phyloP scores from a whole-genome alignment of 768 basidiomycete species.

The Pluteus cervinus region DNA sequence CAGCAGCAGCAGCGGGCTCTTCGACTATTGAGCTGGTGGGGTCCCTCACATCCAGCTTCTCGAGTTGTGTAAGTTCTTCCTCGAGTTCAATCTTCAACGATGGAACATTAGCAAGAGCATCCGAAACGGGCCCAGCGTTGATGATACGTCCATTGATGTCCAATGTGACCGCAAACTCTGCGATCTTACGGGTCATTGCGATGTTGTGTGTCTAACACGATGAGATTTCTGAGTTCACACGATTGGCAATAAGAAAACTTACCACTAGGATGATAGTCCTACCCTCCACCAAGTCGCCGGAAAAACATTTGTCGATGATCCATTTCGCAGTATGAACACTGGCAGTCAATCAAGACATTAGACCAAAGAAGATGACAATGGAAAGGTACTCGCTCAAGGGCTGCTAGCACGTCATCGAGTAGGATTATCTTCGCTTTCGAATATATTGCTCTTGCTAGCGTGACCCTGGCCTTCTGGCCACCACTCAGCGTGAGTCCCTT shows the following conservation, averaged over 20 bases:
- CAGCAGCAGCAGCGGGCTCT: conserved; percentile 17
- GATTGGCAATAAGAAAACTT: conserved; percentile 10
- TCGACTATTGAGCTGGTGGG: too few species aligned
- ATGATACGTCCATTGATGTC: conserved; percentile 46
- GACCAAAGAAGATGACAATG: not conserved
- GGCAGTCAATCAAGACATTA: not conserved
- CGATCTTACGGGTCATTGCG: conserved; percentile 42
- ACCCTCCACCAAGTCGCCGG: conserved; percentile 67
- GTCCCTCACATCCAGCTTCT: conserved; percentile 22
- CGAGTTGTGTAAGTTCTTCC: conserved; percentile 21
- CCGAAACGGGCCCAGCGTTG: conserved; percentile 41
- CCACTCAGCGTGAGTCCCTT: conserved; percentile 52
- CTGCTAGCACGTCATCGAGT: conserved; percentile 68
- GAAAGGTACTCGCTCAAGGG: conserved; percentile 38
- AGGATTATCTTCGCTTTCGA: conserved; percentile 53
- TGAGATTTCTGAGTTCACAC: not conserved
- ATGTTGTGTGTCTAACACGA: conserved; percentile 39
- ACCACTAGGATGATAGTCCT: conserved; percentile 81
- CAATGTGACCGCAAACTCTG: conserved; percentile 49
- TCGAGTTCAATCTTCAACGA: conserved; percentile 24
- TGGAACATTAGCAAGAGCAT: conserved; percentile 33
- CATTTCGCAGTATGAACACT: conserved; percentile 76
- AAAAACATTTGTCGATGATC: conserved; percentile 71
- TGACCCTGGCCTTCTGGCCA: conserved; percentile 40
- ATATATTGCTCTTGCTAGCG: conserved; percentile 39